phyloP scores from a whole-genome alignment of 768 basidiomycete genomes.

The Harrya chromipes region DNA sequence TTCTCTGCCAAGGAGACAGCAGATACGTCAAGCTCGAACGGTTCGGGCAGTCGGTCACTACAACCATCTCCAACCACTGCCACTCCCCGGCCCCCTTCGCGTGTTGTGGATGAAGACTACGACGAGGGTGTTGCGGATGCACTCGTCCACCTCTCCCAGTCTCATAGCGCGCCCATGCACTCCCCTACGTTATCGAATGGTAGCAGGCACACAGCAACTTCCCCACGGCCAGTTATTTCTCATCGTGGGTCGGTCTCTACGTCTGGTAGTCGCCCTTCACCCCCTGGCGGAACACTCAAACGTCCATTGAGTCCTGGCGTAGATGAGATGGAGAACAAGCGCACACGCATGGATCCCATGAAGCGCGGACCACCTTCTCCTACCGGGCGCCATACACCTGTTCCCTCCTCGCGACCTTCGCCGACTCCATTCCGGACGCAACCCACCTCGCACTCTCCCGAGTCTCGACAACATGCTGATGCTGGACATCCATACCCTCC shows the following conservation, averaged over 20 bases:
- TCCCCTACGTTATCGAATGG: constrained; percentile 60
- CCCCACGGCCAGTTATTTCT: constrained; percentile 43
- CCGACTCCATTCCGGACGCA: constrained; percentile 75
- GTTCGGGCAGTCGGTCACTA: constrained; percentile 58
- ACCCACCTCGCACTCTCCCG: constrained; percentile 65
- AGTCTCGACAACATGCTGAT: constrained; percentile 48
- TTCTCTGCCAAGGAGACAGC: constrained; percentile 47
- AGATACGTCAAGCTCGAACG: constrained; percentile 63
- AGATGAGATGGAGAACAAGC: constrained; percentile 62
- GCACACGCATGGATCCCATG: constrained; percentile 53
- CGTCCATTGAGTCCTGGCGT: constrained; percentile 66
- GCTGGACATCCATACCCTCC: constrained; percentile 38
- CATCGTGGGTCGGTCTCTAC: constrained; percentile 71
- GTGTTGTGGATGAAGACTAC: constrained; percentile 88
- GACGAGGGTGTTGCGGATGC: constrained; percentile 91
- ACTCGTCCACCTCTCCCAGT: constrained; percentile 64
- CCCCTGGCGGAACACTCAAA: constrained; percentile 55
- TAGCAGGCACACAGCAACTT: constrained; percentile 49
- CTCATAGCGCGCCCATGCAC: constrained; percentile 35
- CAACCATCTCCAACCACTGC: constrained; percentile 71
- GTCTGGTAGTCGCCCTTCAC: constrained; percentile 61
- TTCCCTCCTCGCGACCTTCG: constrained; percentile 61
- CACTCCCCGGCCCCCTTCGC: constrained; percentile 55
- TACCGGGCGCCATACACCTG: constrained; percentile 50
- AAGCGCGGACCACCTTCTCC: constrained; percentile 55